Conservation (phyloP, 2,329 filamentous ascomycete species). For the Pseudocercospora musae region DNA sequence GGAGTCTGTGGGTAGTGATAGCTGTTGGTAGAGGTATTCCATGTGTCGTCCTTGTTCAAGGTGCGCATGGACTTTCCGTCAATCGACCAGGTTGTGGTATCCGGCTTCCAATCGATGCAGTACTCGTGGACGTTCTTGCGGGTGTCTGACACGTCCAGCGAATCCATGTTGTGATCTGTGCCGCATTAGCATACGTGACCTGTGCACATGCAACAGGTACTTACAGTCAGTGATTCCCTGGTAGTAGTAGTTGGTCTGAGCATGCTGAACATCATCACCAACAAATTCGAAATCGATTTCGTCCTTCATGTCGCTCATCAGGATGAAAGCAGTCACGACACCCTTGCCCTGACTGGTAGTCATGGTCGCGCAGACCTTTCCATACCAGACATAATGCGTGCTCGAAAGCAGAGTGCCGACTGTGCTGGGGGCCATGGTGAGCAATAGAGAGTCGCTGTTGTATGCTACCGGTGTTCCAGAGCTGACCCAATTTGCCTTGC, state of each 20-base stretch:
- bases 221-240: slow-evolving; percentile 89
- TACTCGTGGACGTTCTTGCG: slow-evolving; percentile 82
- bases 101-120: slow-evolving; percentile 88
- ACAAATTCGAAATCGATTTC: slow-evolving; percentile 98
- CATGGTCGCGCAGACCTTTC: slow-evolving; percentile 79
- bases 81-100: slow-evolving; percentile 79
- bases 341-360: slow-evolving; percentile 80
- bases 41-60: slow-evolving; percentile 73
- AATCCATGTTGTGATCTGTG: slow-evolving; percentile 69
- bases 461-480: slow-evolving; percentile 70
- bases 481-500: slow-evolving; percentile 80
- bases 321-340: slow-evolving; percentile 96
- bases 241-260: slow-evolving; percentile 96
- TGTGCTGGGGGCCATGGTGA: slow-evolving; percentile 85
- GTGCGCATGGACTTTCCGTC: slow-evolving; percentile 76
- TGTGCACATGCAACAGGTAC: slow-evolving; percentile 36
- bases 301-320: slow-evolving; percentile 93
- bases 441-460: slow-evolving; percentile 63
- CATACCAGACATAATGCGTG: slow-evolving; percentile 94
- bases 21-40: slow-evolving; percentile 76
- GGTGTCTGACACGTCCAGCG: slow-evolving; percentile 68
- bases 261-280: slow-evolving; percentile 70
- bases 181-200: slow-evolving; percentile 18
- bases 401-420: slow-evolving; percentile 83
- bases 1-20: slow-evolving; percentile 92